These are phyloP conservation scores for Pulveroboletus sp. DNA, from an alignment of 768 basidiomycete genomes.

Conservation along the genomic window DNA sequence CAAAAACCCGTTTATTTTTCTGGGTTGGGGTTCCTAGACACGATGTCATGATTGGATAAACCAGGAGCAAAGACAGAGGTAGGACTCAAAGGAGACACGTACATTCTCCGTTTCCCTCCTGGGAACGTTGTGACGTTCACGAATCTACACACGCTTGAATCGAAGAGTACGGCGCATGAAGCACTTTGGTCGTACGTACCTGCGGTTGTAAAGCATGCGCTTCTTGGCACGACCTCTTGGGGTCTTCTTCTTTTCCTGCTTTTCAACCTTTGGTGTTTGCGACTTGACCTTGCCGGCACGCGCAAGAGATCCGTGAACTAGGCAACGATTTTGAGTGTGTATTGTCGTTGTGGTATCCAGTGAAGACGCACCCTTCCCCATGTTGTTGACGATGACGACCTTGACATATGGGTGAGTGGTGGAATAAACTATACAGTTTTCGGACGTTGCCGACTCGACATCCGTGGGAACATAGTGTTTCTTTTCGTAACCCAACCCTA, in stretches of 20 bases:
- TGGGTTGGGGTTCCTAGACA: slow-evolving; percentile 26
- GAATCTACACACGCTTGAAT: slow-evolving; percentile 68
- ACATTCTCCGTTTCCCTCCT: slow-evolving; percentile 96
- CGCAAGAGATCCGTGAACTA: slow-evolving; percentile 98
- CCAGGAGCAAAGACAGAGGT: slow-evolving; percentile 85
- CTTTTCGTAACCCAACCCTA: no score
- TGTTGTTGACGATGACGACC: no score
- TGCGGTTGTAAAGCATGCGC: slow-evolving; percentile 87
- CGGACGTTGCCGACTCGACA: no score
- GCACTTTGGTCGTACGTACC: slow-evolving; percentile 47
- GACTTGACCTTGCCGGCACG: slow-evolving; percentile 99
- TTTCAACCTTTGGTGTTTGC: slow-evolving; percentile 95
- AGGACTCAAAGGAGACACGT: slow-evolving; percentile 51
- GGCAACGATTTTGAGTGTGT: no score
- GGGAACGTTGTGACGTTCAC: slow-evolving; percentile 91
- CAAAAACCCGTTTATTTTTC: not conserved
- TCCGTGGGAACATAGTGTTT: no score
- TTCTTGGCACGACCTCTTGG: slow-evolving; percentile 98
- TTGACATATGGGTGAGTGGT: no score
- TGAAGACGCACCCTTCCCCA: no score
- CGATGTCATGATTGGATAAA: slow-evolving; percentile 3
- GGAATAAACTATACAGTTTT: no score
- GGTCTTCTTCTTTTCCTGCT: slow-evolving; percentile 97
- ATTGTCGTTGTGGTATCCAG: no score
- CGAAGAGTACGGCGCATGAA: no score